Base-by-base conservation (phyloP, 2,329 filamentous ascomycete genomes). In the Fusarium algeriense region DNA sequence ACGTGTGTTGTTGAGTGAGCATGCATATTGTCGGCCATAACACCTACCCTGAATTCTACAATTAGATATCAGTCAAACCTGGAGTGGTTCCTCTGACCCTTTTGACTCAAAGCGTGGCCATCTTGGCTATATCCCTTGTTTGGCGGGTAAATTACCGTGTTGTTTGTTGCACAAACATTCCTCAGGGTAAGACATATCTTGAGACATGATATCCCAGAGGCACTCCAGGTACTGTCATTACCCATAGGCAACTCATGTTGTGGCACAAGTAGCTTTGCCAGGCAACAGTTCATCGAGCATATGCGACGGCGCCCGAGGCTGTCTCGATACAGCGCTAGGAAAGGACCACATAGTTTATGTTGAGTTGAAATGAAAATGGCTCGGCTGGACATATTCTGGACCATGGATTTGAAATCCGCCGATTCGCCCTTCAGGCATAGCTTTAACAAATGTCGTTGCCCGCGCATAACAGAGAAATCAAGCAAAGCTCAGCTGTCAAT, bases 151-250 rank as follows among this genome's bases (percentile, higher is more conserved):
- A 30, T 26, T 60, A 38, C 46, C 62, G 60, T 45, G 49, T 35
- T 64, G 44, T 46, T 59, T 66, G 55, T 60, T 66, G 46, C 59
- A 64, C 59, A 58, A 58, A 41, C 68, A 70, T 75, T 73, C 64
- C 62, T 63, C 20, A 23, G 34, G 52, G 28, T 41, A 34, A 45
- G 61, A 66, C 43, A 60, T 44, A 43, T 45, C 32, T 43, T 34
- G 54, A 60, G 50, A 63, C 35, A 59, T 43, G 54, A 32, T 41
- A 46, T 65, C 23, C 37, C 35, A 60, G 54, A 52, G 46, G 35
- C 20, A 35, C 32, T 37, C 23, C n/a, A 55, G 32, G 44, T 41
- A 43, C n/a, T 38, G 40, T 19, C 17, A 43, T 28, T 37, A 30
- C 44, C 20, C 37, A 15, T 26, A 54, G 40, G 46, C 43, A 44